These are phyloP conservation scores for Fusarium sp. DNA, from an alignment of 2,329 filamentous ascomycete species.

Conservation along the genomic window DNA sequence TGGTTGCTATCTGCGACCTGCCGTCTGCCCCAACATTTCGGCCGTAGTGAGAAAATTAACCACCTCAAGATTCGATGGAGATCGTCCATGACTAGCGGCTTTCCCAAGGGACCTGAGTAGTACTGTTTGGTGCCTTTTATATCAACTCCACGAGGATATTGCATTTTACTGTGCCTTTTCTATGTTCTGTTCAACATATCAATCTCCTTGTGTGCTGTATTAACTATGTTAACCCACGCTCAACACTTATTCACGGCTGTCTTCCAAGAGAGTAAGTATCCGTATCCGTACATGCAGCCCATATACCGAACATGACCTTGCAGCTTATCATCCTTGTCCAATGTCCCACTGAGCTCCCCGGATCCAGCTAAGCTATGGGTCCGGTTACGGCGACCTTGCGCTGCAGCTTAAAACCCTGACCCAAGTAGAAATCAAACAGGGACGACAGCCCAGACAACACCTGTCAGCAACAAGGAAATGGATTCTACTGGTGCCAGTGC, in stretches of 20 bases:
- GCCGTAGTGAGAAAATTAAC: slow-evolving; percentile 35
- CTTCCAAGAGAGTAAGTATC: not conserved
- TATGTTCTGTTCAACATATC: not conserved
- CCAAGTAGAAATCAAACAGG: not conserved
- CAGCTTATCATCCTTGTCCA: slow-evolving; percentile 19
- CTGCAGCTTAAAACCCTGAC: not conserved
- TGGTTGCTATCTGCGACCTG: slow-evolving; percentile 11
- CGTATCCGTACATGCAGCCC: slow-evolving; percentile 8
- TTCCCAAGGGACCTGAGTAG: not conserved
- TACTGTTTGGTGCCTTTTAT: slow-evolving; percentile 8
- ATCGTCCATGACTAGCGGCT: slow-evolving; percentile 35
- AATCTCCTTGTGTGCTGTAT: not conserved
- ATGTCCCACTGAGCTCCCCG: slow-evolving; percentile 29
- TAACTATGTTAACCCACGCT: not conserved
- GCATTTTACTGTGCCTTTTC: not conserved
- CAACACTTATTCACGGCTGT: slow-evolving; percentile 1
- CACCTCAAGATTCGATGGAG: slow-evolving; percentile 30
- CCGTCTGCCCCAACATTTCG: slow-evolving; percentile 46
- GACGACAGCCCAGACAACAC: not conserved
- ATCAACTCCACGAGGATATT: not conserved
- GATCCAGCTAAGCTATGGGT: slow-evolving; percentile 37
- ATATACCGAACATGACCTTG: slow-evolving; percentile 19
- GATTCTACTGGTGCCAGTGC: slow-evolving; percentile 25
- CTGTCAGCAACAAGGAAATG: slow-evolving; percentile 32
- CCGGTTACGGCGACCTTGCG: slow-evolving; percentile 27